Percentiles rank a stretch among this genome's conserved stretches.
phyloP scores from a whole-genome alignment of 352 stramenopile genomes.

The Globisporangium uncinulatum region DNA sequence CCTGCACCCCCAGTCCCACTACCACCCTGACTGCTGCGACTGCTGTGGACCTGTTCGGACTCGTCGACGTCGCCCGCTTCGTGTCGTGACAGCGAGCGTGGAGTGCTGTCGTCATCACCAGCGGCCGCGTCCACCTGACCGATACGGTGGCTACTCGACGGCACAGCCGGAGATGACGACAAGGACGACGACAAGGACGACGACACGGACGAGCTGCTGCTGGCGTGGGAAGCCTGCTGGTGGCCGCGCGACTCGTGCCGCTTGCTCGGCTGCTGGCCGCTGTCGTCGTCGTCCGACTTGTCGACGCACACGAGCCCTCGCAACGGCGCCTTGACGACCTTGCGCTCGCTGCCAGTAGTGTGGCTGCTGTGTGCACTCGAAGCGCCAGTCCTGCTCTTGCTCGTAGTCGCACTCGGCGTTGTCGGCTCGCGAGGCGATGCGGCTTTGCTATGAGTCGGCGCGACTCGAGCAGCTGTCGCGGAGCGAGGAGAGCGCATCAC shows the following conservation, averaged over 20 bases:
- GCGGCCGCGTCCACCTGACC: not conserved
- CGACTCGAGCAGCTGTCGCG: not conserved
- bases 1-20: not conserved
- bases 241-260: constrained; percentile 1
- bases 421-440: not conserved
- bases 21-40: no score
- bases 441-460: not conserved
- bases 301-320: constrained; percentile 13
- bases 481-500: constrained; percentile 37
- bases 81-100: not conserved
- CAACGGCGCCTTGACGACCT: constrained; percentile 9
- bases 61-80: not conserved
- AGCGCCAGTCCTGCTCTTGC: constrained; percentile 3
- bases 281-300: constrained; percentile 7
- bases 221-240: constrained; percentile 1
- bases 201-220: not conserved
- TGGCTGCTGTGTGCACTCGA: not conserved
- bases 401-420: not conserved
- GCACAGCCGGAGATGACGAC: not conserved
- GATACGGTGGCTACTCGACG: constrained; percentile 4
- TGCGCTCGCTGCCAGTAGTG: not conserved
- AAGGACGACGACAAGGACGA: no score
- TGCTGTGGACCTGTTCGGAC: not conserved
- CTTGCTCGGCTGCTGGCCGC: not conserved
- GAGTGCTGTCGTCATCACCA: not conserved